phyloP scores from a whole-genome alignment of 2,329 filamentous ascomycete genomes.

The Fusarium drepaniforme region DNA sequence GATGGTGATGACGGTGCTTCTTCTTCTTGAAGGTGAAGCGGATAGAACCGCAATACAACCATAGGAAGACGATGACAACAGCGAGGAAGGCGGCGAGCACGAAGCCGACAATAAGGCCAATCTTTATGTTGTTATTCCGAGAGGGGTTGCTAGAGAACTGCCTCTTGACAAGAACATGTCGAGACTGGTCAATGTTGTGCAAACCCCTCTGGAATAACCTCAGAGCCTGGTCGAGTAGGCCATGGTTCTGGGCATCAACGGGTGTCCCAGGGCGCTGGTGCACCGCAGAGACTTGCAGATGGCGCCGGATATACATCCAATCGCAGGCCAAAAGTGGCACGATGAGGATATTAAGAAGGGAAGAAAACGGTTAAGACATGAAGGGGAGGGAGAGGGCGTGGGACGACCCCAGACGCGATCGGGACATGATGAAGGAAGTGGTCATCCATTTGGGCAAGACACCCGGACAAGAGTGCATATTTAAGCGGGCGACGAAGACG shows the following conservation, averaged over 20 bases:
- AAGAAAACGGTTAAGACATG: conserved; percentile 19
- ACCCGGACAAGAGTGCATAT: conserved; percentile 32
- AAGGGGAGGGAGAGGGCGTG: conserved; percentile 27
- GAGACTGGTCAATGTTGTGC: not conserved
- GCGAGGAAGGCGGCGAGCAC: conserved; percentile 55
- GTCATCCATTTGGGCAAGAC: conserved; percentile 19
- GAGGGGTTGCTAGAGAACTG: conserved; percentile 44
- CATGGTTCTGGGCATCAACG: conserved; percentile 25
- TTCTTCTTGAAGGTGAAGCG: conserved; percentile 47
- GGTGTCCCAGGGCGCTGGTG: conserved; percentile 9
- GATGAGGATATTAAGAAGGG: not conserved
- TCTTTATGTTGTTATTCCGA: conserved; percentile 55
- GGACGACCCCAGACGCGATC: conserved; percentile 18
- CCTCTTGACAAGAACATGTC: conserved; percentile 22
- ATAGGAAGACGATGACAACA: conserved; percentile 53
- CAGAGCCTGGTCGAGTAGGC: conserved; percentile 9
- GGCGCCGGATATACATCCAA: conserved; percentile 49
- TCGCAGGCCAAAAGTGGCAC: conserved; percentile 1
- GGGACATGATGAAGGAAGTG: conserved; percentile 19
- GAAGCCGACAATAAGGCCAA: conserved; percentile 58
- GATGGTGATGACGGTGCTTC: conserved; percentile 25
- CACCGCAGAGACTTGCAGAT: conserved; percentile 23
- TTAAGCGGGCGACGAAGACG: conserved; percentile 26
- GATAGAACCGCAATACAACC: conserved; percentile 55
- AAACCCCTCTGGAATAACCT: conserved; percentile 10